A percentile compares a stretch with the other conserved stretches of the same genome.
phyloP scores from a whole-genome alignment of 306 rosid species.

The Acacia melanoxylon region DNA sequence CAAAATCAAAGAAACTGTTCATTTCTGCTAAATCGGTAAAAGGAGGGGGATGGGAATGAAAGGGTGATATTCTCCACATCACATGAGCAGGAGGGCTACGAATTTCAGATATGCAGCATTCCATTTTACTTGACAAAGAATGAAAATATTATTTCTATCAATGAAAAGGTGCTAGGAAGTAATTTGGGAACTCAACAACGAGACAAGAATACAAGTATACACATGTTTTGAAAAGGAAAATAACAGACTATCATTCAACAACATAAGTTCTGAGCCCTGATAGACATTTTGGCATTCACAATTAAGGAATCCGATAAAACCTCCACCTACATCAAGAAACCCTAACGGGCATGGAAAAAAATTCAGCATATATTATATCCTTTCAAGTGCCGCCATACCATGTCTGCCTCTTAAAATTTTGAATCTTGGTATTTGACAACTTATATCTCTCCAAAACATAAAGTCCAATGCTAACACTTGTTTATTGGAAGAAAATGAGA shows the following conservation, averaged over 20 bases:
- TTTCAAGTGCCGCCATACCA: neutral
- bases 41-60: neutral
- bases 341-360: neutral
- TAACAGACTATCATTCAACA: neutral
- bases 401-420: neutral
- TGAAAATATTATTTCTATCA: neutral
- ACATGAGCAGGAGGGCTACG: neutral
- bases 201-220: neutral
- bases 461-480: neutral
- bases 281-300: neutral
- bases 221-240: neutral
- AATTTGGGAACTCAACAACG: neutral
- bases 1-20: conserved; percentile 25
- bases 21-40: conserved; percentile 17
- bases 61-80: neutral
- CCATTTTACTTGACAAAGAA: neutral
- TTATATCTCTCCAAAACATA: neutral
- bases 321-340: neutral
- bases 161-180: neutral
- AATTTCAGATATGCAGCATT: neutral
- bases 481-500: neutral
- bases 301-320: neutral
- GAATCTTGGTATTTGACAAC: neutral
- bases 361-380: neutral
- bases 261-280: neutral